These are phyloP conservation scores for Escovopsis weberi DNA, from an alignment of 2,329 filamentous ascomycete genomes.

Conservation along the genomic window DNA sequence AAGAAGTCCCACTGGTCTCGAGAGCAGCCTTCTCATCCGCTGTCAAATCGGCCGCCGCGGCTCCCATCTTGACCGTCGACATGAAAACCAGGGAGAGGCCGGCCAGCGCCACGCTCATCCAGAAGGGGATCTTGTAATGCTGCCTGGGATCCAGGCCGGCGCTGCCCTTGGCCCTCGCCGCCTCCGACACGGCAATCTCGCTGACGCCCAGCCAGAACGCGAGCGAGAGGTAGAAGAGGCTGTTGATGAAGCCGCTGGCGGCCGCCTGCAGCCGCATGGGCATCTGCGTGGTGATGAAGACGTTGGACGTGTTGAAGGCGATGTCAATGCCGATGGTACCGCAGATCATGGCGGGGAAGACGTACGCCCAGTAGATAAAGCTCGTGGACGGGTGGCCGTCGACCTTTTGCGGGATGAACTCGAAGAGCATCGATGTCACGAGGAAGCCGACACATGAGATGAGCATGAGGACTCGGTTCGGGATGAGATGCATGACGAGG, in stretches of 20 bases:
- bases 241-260: constrained; percentile 58
- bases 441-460: constrained; percentile 47
- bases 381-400: constrained; percentile 19
- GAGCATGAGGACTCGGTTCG: constrained; percentile 47
- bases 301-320: constrained; percentile 58
- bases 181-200: constrained; percentile 45
- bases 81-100: constrained; percentile 36
- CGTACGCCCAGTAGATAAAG: constrained; percentile 51
- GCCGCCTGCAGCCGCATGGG: constrained; percentile 53
- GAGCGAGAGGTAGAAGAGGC: constrained; percentile 55
- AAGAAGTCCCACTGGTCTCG: constrained; percentile 4
- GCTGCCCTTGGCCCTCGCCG: constrained; percentile 14
- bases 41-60: constrained; percentile 41
- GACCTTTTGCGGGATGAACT: constrained; percentile 41
- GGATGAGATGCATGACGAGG: constrained; percentile 50
- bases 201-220: constrained; percentile 57
- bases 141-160: constrained; percentile 24
- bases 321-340: constrained; percentile 62
- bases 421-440: constrained; percentile 45
- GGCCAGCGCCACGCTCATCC: constrained; percentile 46
- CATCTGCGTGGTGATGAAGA: constrained; percentile 63
- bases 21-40: constrained; percentile 35
- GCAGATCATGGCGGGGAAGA: constrained; percentile 57
- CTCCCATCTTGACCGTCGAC: constrained; percentile 39
- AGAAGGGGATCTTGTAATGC: constrained; percentile 53